Evolutionary conservation across 2,329 filamentous ascomycete species (phyloP).

Genomic region (Aspergillus cejpii): DNA sequence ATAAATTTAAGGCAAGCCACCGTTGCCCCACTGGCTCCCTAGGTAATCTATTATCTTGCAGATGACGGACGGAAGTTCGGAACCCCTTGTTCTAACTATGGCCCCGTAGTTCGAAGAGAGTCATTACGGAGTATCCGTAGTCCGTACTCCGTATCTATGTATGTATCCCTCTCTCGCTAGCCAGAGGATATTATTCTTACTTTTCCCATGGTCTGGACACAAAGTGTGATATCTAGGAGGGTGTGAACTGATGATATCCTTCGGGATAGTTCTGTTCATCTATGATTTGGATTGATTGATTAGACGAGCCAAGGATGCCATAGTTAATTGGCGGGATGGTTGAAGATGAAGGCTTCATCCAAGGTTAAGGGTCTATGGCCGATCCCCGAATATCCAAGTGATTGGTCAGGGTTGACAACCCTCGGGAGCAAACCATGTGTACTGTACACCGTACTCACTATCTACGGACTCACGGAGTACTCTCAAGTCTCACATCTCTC

Average conservation of each 20-base stretch:
- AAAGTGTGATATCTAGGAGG: no score
- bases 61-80: constrained; percentile 13
- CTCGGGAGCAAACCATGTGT: neutral
- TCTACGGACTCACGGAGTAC: no score
- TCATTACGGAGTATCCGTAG: no score
- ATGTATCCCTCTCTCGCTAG: no score
- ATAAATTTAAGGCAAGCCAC: constrained; percentile 17
- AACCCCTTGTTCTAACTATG: constrained; percentile 17
- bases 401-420: neutral
- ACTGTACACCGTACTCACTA: no score
- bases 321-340: neutral
- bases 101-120: constrained; percentile 22
- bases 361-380: neutral
- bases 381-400: neutral
- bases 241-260: no score
- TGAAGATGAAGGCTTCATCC: neutral
- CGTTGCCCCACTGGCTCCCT: constrained; percentile 20
- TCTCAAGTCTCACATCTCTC: no score
- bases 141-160: no score
- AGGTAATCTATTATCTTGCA: constrained; percentile 29
- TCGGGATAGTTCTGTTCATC: no score
- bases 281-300: neutral
- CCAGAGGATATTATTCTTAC: no score
- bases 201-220: no score
- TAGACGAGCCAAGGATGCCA: neutral